Percentiles rank a stretch among this genome's conserved stretches.
These are phyloP conservation scores for Trypanosoma conorhini DNA, from an alignment of 208 protist species.

Conservation along the genomic window DNA sequence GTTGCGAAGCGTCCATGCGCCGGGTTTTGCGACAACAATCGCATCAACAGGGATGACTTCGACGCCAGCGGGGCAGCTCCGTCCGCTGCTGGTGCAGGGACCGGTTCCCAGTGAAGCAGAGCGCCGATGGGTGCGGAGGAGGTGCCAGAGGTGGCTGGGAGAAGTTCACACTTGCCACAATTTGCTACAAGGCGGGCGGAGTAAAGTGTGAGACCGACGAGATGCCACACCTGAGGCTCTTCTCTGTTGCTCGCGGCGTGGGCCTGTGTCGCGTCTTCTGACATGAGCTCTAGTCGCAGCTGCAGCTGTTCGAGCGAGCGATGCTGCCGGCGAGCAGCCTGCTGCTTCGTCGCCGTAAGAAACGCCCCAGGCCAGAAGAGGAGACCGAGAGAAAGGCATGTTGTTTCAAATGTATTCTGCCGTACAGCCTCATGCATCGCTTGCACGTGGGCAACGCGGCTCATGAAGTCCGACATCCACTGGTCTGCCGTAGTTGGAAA, in stretches of 20 bases:
- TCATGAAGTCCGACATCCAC: slow-evolving; percentile 71
- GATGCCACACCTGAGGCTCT: slow-evolving; percentile 7
- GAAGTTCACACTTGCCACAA: slow-evolving; percentile 40
- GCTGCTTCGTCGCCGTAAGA: slow-evolving; percentile 97
- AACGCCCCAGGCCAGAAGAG: slow-evolving; percentile 97
- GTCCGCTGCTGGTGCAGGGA: not conserved
- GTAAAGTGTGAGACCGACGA: slow-evolving; percentile 53
- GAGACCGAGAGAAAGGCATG: slow-evolving; percentile 91
- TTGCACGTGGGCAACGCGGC: slow-evolving; percentile 52
- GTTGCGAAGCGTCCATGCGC: slow-evolving; percentile 34
- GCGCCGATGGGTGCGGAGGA: slow-evolving; percentile 39
- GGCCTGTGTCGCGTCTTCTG: slow-evolving; percentile 13
- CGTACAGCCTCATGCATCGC: slow-evolving; percentile 49
- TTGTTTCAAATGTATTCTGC: slow-evolving; percentile 23
- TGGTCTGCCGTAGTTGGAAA: slow-evolving; percentile 38
- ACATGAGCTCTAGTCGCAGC: slow-evolving; percentile 62
- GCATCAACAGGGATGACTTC: slow-evolving; percentile 32
- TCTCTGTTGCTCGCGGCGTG: slow-evolving; percentile 5
- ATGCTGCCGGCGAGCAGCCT: slow-evolving; percentile 74
- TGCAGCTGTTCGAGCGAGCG: slow-evolving; percentile 94
- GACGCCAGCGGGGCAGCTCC: not conserved
- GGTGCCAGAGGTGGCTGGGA: slow-evolving; percentile 27
- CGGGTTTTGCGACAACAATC: slow-evolving; percentile 32
- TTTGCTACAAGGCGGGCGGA: slow-evolving; percentile 48
- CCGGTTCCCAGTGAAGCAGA: slow-evolving; percentile 42